phyloP scores from a whole-genome alignment of 225 moss, liverwort and hornwort genomes.

The Asterella californica region DNA sequence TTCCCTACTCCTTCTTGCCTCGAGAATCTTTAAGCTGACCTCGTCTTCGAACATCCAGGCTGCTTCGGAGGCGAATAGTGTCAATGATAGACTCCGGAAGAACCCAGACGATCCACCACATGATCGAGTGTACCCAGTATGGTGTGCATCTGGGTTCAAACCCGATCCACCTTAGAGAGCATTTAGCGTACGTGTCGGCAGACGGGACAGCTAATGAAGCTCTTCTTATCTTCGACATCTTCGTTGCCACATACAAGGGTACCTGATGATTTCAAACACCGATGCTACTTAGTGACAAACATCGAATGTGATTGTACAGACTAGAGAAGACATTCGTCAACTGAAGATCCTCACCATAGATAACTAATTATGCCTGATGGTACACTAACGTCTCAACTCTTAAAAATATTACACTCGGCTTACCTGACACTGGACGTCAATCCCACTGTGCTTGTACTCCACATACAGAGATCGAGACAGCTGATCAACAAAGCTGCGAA shows the following conservation, averaged over 20 bases:
- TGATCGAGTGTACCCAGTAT: slow-evolving; percentile 66
- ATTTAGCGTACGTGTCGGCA: slow-evolving; percentile 44
- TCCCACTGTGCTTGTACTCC: slow-evolving; percentile 71
- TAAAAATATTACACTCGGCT: not conserved
- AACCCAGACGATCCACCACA: slow-evolving; percentile 61
- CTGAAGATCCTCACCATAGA: too few species aligned
- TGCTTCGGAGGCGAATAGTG: slow-evolving; percentile 49
- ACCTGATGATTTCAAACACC: slow-evolving; percentile 32
- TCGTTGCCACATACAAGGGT: slow-evolving; percentile 66
- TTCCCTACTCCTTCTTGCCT: slow-evolving; percentile 40
- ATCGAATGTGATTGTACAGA: not conserved
- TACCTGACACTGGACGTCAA: slow-evolving; percentile 76
- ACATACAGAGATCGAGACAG: slow-evolving; percentile 64
- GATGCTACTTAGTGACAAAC: not conserved
- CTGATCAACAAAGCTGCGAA: slow-evolving; percentile 62
- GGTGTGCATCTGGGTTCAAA: slow-evolving; percentile 55
- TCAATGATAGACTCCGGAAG: slow-evolving; percentile 65
- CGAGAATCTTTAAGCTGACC: slow-evolving; percentile 55
- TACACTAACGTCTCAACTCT: not conserved
- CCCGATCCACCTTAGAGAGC: slow-evolving; percentile 49
- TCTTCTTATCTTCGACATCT: slow-evolving; percentile 57
- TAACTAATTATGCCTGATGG: not conserved
- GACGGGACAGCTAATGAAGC: slow-evolving; percentile 52
- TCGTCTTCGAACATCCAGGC: slow-evolving; percentile 53
- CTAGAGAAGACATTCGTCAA: too few species aligned